phyloP scores from a whole-genome alignment of 1,284 basidiomycete species.

The Serendipita sp. region DNA sequence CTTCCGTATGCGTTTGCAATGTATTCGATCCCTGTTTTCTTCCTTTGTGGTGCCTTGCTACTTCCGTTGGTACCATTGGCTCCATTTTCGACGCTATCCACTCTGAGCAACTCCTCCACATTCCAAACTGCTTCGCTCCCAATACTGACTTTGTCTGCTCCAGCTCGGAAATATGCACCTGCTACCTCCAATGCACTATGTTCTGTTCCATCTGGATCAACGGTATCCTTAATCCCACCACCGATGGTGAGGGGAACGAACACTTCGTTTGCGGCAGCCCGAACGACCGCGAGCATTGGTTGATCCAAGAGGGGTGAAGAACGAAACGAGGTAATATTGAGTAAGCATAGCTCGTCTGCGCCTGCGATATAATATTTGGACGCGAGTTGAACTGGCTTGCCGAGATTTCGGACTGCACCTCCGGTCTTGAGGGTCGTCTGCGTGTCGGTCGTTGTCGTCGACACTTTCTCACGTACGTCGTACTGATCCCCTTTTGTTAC shows the following conservation, averaged over 20 bases:
- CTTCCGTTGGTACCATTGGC: too few species aligned
- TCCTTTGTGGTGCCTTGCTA: constrained; percentile 14
- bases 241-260: constrained; percentile 99
- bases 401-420: constrained; percentile 88
- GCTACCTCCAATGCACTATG: constrained; percentile 88
- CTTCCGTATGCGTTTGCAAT: constrained; percentile 87
- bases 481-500: constrained; percentile 99
- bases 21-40: constrained; percentile 76
- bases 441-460: constrained; percentile 20
- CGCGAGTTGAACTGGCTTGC: constrained; percentile 91
- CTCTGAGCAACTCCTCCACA: constrained; percentile 66
- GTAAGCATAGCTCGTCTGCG: constrained; percentile 92
- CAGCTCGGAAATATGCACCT: constrained; percentile 89
- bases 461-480: constrained; percentile 79
- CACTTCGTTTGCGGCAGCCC: constrained; percentile 75
- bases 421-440: constrained; percentile 26
- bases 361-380: constrained; percentile 77
- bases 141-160: constrained; percentile 96
- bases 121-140: constrained; percentile 91
- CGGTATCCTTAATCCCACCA: constrained; percentile 92
- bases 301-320: constrained; percentile 90
- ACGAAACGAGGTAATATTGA: constrained; percentile 99
- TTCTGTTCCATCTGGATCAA: constrained; percentile 88
- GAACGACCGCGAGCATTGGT: constrained; percentile 94
- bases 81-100: constrained; percentile 15